These are phyloP conservation scores for Sanguinoderma infundibulare DNA, from an alignment of 1,284 basidiomycete species.

Conservation along the genomic window DNA sequence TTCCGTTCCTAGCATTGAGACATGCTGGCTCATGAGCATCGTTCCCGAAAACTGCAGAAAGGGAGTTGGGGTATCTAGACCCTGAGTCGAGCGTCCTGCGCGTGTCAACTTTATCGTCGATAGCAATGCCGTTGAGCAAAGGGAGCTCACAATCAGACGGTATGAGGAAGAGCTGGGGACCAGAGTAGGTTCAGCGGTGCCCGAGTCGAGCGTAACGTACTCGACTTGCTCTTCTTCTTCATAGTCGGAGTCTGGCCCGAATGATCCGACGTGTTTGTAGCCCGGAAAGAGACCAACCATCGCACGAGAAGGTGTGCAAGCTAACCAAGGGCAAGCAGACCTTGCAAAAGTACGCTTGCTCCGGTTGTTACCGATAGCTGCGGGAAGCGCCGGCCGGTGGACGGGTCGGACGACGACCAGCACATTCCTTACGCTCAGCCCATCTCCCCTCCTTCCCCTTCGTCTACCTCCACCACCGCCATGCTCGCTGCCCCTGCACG, in stretches of 20 bases:
- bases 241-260: conserved; percentile 64
- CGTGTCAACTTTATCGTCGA: conserved; percentile 3
- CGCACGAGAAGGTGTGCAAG: too few relatives aligned
- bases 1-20: conserved; percentile 71
- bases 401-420: conserved; percentile 16
- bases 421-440: conserved; percentile 8
- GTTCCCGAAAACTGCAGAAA: conserved; percentile 77
- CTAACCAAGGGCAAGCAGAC: too few relatives aligned
- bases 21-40: conserved; percentile 69
- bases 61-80: conserved; percentile 74
- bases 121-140: neutral
- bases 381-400: conserved; percentile 27
- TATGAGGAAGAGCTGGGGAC: conserved; percentile 70
- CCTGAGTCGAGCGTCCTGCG: conserved; percentile 44
- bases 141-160: conserved; percentile 66
- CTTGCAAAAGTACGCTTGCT: too few relatives aligned
- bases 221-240: conserved; percentile 53
- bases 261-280: conserved; percentile 64
- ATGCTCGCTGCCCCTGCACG: conserved; percentile 52
- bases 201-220: conserved; percentile 78
- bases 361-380: conserved; percentile 14
- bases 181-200: conserved; percentile 69
- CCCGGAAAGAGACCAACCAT: conserved; percentile 44
- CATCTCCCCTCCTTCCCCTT: conserved; percentile 4
- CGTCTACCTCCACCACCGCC: conserved; percentile 11